These are phyloP conservation scores for Nitzschia sp. DNA, from an alignment of 108 stramenopile genomes.

Conservation along the genomic window DNA sequence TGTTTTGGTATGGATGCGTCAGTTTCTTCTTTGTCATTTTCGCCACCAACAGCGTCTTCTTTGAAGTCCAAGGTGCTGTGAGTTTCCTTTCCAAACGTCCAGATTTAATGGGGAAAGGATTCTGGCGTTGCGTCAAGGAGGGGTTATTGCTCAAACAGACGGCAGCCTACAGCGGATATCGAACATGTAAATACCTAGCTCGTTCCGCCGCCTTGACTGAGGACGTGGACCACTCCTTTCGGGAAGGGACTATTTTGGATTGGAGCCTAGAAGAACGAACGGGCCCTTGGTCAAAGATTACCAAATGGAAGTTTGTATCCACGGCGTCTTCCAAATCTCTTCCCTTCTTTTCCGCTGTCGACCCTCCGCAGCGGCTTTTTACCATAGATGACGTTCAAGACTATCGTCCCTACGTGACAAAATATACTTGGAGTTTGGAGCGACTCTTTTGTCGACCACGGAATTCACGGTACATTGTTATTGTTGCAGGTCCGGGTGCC, in stretches of 20 bases:
- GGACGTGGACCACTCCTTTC: not conserved
- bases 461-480: conserved; percentile 32
- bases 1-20: conserved; percentile 45
- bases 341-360: not conserved
- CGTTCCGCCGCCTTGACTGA: not conserved
- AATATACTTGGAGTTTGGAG: conserved; percentile 47
- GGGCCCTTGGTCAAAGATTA: not conserved
- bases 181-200: not conserved
- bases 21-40: conserved; percentile 33
- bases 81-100: conserved; percentile 1
- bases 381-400: conserved; percentile 52
- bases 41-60: conserved; percentile 38
- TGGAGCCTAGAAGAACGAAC: not conserved
- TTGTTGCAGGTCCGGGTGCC: conserved; percentile 33
- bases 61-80: conserved; percentile 47
- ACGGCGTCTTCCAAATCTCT: not conserved
- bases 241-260: not conserved
- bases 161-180: not conserved
- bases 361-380: conserved; percentile 36
- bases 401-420: conserved; percentile 50
- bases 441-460: conserved; percentile 38
- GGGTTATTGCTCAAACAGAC: not conserved
- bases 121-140: not conserved
- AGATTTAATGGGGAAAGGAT: not conserved
- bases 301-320: not conserved